These are phyloP conservation scores for Urtica urens DNA, from an alignment of 306 rosid genomes.

Conservation along the genomic window DNA sequence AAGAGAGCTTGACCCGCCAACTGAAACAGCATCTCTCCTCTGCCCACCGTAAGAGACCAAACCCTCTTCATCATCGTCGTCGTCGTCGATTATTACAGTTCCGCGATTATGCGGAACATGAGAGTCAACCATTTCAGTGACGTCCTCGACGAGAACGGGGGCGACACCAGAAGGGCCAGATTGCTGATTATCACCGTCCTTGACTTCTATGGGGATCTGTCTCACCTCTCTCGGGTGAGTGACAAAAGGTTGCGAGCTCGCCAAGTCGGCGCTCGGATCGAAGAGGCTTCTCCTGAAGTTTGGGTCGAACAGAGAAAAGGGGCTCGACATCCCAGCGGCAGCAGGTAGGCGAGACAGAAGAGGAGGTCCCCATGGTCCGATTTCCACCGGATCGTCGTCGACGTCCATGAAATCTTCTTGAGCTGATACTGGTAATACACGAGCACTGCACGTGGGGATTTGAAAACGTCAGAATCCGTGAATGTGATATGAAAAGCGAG, in stretches of 20 bases:
- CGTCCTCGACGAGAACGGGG: conserved; percentile 59
- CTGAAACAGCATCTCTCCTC: conserved; percentile 11
- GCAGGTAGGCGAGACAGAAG: conserved; percentile 34
- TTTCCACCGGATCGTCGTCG: conserved; percentile 44
- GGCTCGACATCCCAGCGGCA: conserved; percentile 30
- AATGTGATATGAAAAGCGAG: conserved; percentile 6
- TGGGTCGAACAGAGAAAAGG: conserved; percentile 45
- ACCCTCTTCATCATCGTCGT: conserved; percentile 39
- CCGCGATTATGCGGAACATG: conserved; percentile 40
- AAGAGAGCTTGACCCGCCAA: conserved; percentile 32
- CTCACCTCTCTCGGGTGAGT: conserved; percentile 75
- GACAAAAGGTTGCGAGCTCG: conserved; percentile 37
- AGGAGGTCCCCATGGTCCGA: conserved; percentile 32
- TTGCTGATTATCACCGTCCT: conserved; percentile 46
- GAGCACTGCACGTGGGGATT: conserved; percentile 31
- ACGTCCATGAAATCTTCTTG: conserved; percentile 77
- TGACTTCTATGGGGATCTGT: conserved; percentile 75
- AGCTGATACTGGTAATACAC: conserved; percentile 26
- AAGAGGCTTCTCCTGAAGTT: conserved; percentile 28
- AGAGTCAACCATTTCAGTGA: conserved; percentile 42
- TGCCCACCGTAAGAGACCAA: conserved; percentile 15
- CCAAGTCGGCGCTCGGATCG: conserved; percentile 22
- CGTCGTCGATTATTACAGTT: conserved; percentile 39
- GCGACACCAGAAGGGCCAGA: conserved; percentile 37
- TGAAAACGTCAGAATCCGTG: conserved; percentile 9